Evolutionary conservation across 495 filamentous ascomycete species (phyloP).

Genomic region (Penicillium mononematosum): DNA sequence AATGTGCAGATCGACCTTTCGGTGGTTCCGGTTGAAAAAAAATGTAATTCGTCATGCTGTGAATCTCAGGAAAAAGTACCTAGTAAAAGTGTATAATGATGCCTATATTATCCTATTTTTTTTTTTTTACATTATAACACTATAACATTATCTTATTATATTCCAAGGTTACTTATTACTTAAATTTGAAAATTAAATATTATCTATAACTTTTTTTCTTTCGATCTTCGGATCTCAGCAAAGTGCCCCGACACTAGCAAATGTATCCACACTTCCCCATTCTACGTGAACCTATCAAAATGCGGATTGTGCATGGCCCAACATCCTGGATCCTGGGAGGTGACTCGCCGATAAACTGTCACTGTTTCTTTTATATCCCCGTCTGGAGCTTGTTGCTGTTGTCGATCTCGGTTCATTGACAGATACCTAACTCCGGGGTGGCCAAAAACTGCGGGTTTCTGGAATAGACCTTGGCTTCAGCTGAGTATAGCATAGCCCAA

Average conservation of each 20-base stretch:
- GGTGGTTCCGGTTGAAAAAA: constrained; percentile 14
- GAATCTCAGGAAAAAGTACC: not conserved
- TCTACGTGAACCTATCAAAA: constrained; percentile 27
- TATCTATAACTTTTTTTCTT: constrained; percentile 9
- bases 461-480: constrained; percentile 6
- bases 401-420: constrained; percentile 22
- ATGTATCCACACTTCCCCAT: constrained; percentile 5
- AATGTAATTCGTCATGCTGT: constrained; percentile 5
- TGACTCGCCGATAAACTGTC: constrained; percentile 25
- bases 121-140: not conserved
- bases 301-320: constrained; percentile 29
- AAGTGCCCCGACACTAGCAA: constrained; percentile 27
- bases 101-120: not conserved
- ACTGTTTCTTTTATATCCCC: constrained; percentile 4
- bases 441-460: not conserved
- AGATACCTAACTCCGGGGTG: constrained; percentile 1
- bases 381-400: constrained; percentile 1
- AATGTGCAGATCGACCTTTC: constrained; percentile 23
- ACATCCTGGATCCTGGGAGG: constrained; percentile 29
- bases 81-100: not conserved
- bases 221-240: constrained; percentile 31
- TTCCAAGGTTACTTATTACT: not conserved
- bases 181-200: constrained; percentile 1
- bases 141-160: not conserved
- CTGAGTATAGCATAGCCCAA: constrained; percentile 1